Evolutionary conservation across 495 filamentous ascomycete species (phyloP).

Genomic region (Sabuloglossum arenarium): DNA sequence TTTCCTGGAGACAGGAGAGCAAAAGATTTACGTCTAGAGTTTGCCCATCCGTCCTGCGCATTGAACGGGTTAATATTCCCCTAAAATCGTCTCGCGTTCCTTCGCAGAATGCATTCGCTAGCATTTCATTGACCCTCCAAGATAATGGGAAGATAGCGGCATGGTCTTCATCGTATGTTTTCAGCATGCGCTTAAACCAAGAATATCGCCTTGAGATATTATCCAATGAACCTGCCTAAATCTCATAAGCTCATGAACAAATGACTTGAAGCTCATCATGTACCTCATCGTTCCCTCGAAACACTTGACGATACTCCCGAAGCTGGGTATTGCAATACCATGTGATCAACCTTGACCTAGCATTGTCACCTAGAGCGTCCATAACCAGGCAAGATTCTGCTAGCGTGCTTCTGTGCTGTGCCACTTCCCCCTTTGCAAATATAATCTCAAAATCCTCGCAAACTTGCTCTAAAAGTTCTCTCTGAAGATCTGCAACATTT

Average conservation of each 20-base stretch:
- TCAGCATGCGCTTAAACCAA: slow-evolving; percentile 91
- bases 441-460: slow-evolving; percentile 95
- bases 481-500: slow-evolving; percentile 85
- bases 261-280: not conserved
- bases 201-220: slow-evolving; percentile 90
- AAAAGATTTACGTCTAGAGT: slow-evolving; percentile 81
- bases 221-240: slow-evolving; percentile 71
- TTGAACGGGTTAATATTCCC: slow-evolving; percentile 70
- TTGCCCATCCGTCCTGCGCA: slow-evolving; percentile 55
- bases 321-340: slow-evolving; percentile 99
- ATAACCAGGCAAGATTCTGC: slow-evolving; percentile 81
- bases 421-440: slow-evolving; percentile 78
- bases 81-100: slow-evolving; percentile 91
- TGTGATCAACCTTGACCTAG: slow-evolving; percentile 59
- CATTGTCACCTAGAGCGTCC: slow-evolving; percentile 86
- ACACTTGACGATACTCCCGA: slow-evolving; percentile 86
- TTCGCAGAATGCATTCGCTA: slow-evolving; percentile 89
- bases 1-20: slow-evolving; percentile 85
- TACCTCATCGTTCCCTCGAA: slow-evolving; percentile 78
- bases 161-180: slow-evolving; percentile 91
- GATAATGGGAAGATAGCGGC: slow-evolving; percentile 64
- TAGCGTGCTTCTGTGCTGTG: slow-evolving; percentile 44
- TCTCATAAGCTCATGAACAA: not conserved
- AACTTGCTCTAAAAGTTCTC: slow-evolving; percentile 85
- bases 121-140: slow-evolving; percentile 78